Evolutionary conservation across 192 early-diverging fungal species (phyloP), one percentile per base, ranked within the genome.

Genomic region (Phlyctochytrium bullatum): DNA sequence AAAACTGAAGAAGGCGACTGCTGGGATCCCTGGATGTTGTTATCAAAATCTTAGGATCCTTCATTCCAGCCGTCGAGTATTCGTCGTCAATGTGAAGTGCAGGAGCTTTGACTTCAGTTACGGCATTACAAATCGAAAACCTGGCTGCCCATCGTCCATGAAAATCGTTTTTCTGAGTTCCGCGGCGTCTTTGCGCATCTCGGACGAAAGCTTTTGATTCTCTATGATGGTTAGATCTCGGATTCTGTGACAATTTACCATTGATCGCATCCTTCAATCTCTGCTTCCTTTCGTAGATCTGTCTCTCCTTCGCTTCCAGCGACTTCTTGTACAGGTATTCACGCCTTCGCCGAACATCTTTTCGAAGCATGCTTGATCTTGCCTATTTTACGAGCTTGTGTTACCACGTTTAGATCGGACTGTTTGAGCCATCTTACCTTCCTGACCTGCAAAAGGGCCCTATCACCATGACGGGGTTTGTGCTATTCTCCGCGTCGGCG

Each of bases 291-390:
- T 99, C 97, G 73, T 89, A 94, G 58, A 93, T 95, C 67, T 87
- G 86, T 68, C 85, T 84, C 50, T 99, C 94, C 75, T 96, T 93
- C 34, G 89, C 79, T 83, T 99, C 97, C 3, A 97, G 83, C 12
- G 94, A 90, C 83, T 99, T 99, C 75, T 89, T 88, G 87, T 97
- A 98, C 33, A 99, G 86, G 66, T 95, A 99, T 81, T 99, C 97
- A 71, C 94, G 76, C 47, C 97, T 84, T 61, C 91, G 82, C 33
- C 97, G 88, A 31, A 92, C 86, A 61, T 95, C 88, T 79, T 93
- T 81, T 58, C 94, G 88, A 68, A 93, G 86, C 91, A 86, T 86
- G 20, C 40, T 47, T 34, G 10, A n/a, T n/a, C 20, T 16, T 17
- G 24, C 20, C 27, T 59, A 2, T 30, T 35, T 36, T 34, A 1